phyloP scores from a whole-genome alignment of 371 early-diverging fungal species.

The Syncephalastrum racemosum region DNA sequence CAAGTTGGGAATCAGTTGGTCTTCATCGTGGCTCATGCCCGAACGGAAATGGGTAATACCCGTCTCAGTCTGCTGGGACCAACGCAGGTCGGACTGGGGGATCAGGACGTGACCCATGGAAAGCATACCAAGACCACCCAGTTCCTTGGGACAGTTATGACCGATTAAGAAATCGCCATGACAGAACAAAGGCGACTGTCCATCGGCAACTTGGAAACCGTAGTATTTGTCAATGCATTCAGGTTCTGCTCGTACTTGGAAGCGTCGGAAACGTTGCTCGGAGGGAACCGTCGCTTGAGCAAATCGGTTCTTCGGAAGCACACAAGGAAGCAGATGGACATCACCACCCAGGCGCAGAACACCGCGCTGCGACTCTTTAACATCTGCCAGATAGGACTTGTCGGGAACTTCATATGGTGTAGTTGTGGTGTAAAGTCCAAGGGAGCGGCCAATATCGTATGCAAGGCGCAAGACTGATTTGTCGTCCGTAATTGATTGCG shows the following conservation, averaged over 20 bases:
- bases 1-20: constrained; percentile 96
- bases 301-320: not conserved
- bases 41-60: constrained; percentile 98
- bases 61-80: constrained; percentile 96
- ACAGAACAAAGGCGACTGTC: constrained; percentile 5
- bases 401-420: not conserved
- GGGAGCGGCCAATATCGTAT: constrained; percentile 1
- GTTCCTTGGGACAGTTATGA: constrained; percentile 80
- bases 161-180: constrained; percentile 1
- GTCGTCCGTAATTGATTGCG: constrained; percentile 1
- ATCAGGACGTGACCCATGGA: constrained; percentile 98
- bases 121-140: constrained; percentile 99
- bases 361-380: not conserved
- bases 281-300: not conserved
- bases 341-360: not conserved
- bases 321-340: not conserved
- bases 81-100: constrained; percentile 95
- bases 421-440: constrained; percentile 3
- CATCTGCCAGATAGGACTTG: not conserved
- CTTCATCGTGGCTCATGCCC: constrained; percentile 98
- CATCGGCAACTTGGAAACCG: constrained; percentile 6
- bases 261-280: not conserved
- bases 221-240: constrained; percentile 1
- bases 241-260: constrained; percentile 1
- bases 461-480: constrained; percentile 4